Conservation (phyloP, 179 eudicot genomes). For the Camellia oleifera region DNA sequence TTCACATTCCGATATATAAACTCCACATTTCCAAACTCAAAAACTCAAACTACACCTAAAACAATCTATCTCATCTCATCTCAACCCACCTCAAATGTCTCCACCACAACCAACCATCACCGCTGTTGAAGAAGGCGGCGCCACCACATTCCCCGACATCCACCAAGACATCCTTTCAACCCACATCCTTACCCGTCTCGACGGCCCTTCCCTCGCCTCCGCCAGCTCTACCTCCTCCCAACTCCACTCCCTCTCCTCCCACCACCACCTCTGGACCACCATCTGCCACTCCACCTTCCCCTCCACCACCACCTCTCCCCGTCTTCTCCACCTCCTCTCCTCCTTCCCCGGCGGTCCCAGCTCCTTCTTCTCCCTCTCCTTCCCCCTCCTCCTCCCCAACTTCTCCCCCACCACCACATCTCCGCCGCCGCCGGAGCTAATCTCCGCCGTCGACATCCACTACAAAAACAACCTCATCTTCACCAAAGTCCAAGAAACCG, state of each 20-base stretch:
- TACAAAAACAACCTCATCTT: conserved; percentile 43
- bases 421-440: conserved; percentile 12
- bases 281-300: conserved; percentile 76
- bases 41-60: no score
- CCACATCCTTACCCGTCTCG: conserved; percentile 64
- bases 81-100: no score
- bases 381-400: conserved; percentile 38
- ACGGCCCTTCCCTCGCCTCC: conserved; percentile 67
- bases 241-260: conserved; percentile 51
- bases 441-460: conserved; percentile 62
- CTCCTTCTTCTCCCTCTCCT: conserved; percentile 66
- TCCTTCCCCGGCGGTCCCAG: conserved; percentile 52
- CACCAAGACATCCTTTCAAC: no score
- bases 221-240: conserved; percentile 51
- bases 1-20: no score
- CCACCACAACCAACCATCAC: no score
- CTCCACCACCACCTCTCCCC: conserved; percentile 53
- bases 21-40: no score
- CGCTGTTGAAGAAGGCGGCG: no score
- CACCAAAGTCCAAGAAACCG: conserved; percentile 55
- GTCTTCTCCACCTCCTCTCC: conserved; percentile 44
- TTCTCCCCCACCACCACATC: conserved; percentile 14
- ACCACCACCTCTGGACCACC: conserved; percentile 50
- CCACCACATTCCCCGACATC: no score
- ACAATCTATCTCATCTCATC: no score